Conservation (phyloP, 2,329 filamentous ascomycete genomes). For the Albifimbria verrucaria region DNA sequence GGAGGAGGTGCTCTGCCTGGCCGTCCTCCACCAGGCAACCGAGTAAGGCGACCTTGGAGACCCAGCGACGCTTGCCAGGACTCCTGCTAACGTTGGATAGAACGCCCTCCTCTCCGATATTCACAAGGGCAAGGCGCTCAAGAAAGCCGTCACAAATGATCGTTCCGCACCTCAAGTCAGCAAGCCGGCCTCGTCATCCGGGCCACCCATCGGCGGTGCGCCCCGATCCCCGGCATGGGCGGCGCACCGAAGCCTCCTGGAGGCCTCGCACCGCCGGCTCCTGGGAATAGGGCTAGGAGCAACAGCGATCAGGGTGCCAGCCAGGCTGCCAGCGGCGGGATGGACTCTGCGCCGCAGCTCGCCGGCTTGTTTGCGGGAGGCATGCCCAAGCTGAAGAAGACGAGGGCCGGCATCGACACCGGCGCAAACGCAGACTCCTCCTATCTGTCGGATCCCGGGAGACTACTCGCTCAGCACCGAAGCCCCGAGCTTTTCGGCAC, state of each 20-base stretch:
- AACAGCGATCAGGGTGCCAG: slow-evolving; percentile 71
- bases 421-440: slow-evolving; percentile 58
- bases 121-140: slow-evolving; percentile 72
- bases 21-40: slow-evolving; percentile 52
- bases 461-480: slow-evolving; percentile 12
- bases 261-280: slow-evolving; percentile 69
- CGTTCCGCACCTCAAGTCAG: slow-evolving; percentile 73
- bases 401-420: slow-evolving; percentile 75
- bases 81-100: slow-evolving; percentile 42
- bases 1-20: slow-evolving; percentile 47
- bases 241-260: slow-evolving; percentile 49
- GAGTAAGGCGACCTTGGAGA: slow-evolving; percentile 53
- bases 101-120: slow-evolving; percentile 87
- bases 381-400: slow-evolving; percentile 92
- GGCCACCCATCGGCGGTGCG: slow-evolving; percentile 67
- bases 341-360: slow-evolving; percentile 71
- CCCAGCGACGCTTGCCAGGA: background rate
- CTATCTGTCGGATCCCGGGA: slow-evolving; percentile 76
- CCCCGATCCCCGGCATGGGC: slow-evolving; percentile 71
- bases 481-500: slow-evolving; percentile 19
- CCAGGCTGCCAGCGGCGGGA: slow-evolving; percentile 35
- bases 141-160: slow-evolving; percentile 88
- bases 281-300: slow-evolving; percentile 70
- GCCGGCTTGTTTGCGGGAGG: slow-evolving; percentile 88
- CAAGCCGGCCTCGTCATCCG: slow-evolving; percentile 35